phyloP scores from a whole-genome alignment of 2,329 filamentous ascomycete genomes.

The Botrytis squamosa region DNA sequence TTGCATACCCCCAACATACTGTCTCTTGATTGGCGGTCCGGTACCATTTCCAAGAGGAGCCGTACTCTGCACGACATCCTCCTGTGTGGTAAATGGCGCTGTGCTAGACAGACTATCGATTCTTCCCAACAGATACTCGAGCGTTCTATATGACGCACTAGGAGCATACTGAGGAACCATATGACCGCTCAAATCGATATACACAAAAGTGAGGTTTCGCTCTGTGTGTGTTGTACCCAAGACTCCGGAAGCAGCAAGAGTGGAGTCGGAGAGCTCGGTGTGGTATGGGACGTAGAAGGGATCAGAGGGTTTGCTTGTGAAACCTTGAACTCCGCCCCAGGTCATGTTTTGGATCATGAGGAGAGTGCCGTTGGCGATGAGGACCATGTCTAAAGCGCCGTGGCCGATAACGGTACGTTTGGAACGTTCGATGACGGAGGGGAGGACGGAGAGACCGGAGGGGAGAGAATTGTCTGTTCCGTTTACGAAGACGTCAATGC shows the following conservation, averaged over 20 bases:
- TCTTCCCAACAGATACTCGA: conserved; percentile 74
- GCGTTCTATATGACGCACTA: conserved; percentile 64
- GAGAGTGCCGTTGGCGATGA: conserved; percentile 60
- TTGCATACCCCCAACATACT: background rate
- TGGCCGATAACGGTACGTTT: conserved; percentile 73
- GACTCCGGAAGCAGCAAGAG: conserved; percentile 64
- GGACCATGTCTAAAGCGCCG: conserved; percentile 54
- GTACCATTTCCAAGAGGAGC: background rate
- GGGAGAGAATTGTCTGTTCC: conserved; percentile 53
- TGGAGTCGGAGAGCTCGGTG: conserved; percentile 65
- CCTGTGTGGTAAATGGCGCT: conserved; percentile 41
- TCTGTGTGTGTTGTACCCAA: conserved; percentile 72
- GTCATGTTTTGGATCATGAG: conserved; percentile 68
- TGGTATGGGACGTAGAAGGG: conserved; percentile 50
- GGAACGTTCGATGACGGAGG: conserved; percentile 70
- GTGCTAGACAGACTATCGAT: conserved; percentile 54
- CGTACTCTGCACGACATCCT: background rate
- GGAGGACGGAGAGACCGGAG: conserved; percentile 58
- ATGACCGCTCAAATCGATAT: conserved; percentile 53
- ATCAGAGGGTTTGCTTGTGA: conserved; percentile 46
- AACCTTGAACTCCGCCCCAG: conserved; percentile 61
- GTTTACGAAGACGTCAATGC: conserved; percentile 46
- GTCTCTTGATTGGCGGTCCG: background rate
- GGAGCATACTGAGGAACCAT: conserved; percentile 66
- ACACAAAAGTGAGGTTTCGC: conserved; percentile 62